Conservation (phyloP, 1,139 yeast species). For the Saccharomyces uvarum region DNA sequence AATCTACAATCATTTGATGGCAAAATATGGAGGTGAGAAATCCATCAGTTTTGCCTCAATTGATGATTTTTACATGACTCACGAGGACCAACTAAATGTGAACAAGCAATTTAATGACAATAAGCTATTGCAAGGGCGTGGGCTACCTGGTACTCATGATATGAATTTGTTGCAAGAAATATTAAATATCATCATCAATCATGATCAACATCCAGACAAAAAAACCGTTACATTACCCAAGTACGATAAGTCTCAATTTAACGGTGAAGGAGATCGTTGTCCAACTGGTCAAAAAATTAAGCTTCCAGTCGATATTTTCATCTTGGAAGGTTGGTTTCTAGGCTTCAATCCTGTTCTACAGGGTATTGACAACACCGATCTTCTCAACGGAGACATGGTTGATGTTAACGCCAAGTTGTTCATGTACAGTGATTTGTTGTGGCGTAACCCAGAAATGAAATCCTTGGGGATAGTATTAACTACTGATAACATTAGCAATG, state of each 20-base stretch:
- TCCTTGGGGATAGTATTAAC: slow-evolving; percentile 57
- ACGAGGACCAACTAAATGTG: slow-evolving; percentile 47
- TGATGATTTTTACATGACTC: slow-evolving; percentile 79
- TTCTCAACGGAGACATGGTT: slow-evolving; percentile 27
- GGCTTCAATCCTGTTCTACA: slow-evolving; percentile 52
- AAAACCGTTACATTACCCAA: slow-evolving; percentile 39
- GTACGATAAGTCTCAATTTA: slow-evolving; percentile 69
- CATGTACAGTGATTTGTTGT: slow-evolving; percentile 53
- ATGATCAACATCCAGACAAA: slow-evolving; percentile 2
- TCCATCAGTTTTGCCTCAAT: slow-evolving; percentile 55
- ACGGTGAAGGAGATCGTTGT: slow-evolving; percentile 74
- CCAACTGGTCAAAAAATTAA: slow-evolving; percentile 29
- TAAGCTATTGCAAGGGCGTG: slow-evolving; percentile 63
- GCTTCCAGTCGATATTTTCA: slow-evolving; percentile 50
- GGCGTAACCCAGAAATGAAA: slow-evolving; percentile 47
- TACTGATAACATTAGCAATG: slow-evolving; percentile 53
- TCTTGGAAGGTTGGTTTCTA: slow-evolving; percentile 92
- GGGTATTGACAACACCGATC: slow-evolving; percentile 16
- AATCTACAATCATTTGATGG: slow-evolving; percentile 31
- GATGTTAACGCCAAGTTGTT: slow-evolving; percentile 45
- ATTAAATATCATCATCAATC: slow-evolving; percentile 23
- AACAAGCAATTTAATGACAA: slow-evolving; percentile 41
- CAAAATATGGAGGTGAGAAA: slow-evolving; percentile 31
- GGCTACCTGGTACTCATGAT: slow-evolving; percentile 94
- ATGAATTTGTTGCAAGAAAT: slow-evolving; percentile 32